phyloP scores from a whole-genome alignment of 73 alveolate genomes.

The Paramecium sexaurelia region DNA sequence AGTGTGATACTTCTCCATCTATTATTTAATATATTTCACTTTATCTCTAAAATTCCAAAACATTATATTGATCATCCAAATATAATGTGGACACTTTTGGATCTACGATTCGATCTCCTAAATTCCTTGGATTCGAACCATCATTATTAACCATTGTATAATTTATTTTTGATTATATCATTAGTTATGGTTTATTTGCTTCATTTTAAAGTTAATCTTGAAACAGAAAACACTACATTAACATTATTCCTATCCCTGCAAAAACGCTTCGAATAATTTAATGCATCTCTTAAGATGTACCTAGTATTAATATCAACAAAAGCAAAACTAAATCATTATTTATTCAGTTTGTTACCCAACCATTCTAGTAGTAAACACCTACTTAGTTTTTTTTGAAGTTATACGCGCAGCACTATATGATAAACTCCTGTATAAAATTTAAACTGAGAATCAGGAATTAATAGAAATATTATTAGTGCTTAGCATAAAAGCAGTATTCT shows the following conservation, averaged over 20 bases:
- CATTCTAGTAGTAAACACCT: neutral
- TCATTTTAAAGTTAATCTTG: neutral
- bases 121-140: neutral
- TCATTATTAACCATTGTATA: neutral
- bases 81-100: neutral
- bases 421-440: neutral
- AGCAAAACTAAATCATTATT: neutral
- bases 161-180: neutral
- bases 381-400: neutral
- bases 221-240: neutral
- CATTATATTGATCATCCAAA: neutral
- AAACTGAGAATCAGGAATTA: neutral
- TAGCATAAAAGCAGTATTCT: neutral
- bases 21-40: neutral
- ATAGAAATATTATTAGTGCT: neutral
- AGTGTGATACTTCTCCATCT: neutral
- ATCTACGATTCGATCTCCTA: neutral
- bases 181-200: neutral
- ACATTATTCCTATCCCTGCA: neutral
- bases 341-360: neutral
- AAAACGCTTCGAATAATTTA: neutral
- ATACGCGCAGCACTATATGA: neutral
- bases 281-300: neutral
- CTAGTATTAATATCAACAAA: neutral
- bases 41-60: neutral